Percentiles rank a stretch among this genome's conserved stretches.
Conservation (phyloP, 2,329 filamentous ascomycete genomes). For the Botryotinia globosa region DNA sequence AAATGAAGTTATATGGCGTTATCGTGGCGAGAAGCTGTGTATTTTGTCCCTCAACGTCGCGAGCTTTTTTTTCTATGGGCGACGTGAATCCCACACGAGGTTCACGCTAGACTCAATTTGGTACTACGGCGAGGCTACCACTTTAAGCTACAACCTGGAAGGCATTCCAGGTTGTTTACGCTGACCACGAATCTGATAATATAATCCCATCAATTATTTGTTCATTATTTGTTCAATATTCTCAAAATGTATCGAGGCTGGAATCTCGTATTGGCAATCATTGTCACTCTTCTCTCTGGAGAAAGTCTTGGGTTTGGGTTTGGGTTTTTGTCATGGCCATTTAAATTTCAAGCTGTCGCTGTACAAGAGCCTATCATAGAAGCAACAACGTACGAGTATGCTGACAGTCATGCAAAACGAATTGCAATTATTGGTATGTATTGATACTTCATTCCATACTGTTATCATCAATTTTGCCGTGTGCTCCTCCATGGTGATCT, state of each 20-base stretch:
- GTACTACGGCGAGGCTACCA: constrained; percentile 8
- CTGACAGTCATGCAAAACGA: constrained; percentile 30
- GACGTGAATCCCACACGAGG: constrained; percentile 21
- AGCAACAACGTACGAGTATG: constrained; percentile 23
- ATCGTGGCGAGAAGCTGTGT: constrained; percentile 6
- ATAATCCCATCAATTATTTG: not conserved
- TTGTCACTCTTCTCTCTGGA: constrained; percentile 27
- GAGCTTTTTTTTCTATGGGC: constrained; percentile 20
- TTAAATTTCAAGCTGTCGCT: constrained; percentile 22
- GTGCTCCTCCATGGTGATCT: not conserved
- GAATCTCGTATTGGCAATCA: constrained; percentile 27
- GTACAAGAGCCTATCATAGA: constrained; percentile 13
- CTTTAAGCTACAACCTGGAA: not conserved
- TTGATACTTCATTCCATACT: not conserved
- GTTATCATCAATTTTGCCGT: not conserved
- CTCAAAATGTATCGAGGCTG: constrained; percentile 33
- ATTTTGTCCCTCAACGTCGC: constrained; percentile 18
- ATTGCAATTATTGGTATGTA: constrained; percentile 39
- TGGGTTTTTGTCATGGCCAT: constrained; percentile 38
- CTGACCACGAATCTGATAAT: constrained; percentile 1
- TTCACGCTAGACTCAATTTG: constrained; percentile 17
- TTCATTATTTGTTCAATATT: not conserved
- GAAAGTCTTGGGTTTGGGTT: constrained; percentile 35
- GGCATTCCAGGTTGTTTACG: not conserved
- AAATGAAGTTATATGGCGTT: constrained; percentile 13